A percentile compares a stretch with the other conserved stretches of the same genome.
Conservation (phyloP, 345 rosid species). For the Brassica juncea region DNA sequence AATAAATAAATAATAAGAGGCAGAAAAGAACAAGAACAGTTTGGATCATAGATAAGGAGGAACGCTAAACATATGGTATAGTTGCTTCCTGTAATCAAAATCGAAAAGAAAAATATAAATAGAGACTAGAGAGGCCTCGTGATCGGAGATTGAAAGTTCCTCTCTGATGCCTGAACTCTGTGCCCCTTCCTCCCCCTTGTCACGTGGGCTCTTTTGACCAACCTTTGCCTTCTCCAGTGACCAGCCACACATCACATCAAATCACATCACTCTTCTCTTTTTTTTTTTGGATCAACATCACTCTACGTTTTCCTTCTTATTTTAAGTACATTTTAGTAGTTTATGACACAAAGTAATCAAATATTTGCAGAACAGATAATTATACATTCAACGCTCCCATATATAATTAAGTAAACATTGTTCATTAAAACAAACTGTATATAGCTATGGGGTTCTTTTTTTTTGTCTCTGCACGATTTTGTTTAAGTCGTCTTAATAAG, state of each 20-base stretch:
- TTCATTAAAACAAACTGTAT: not conserved
- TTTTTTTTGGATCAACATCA: not conserved
- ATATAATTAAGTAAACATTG: not conserved
- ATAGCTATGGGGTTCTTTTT: not conserved
- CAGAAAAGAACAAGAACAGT: slow-evolving; percentile 5
- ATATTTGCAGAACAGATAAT: not conserved
- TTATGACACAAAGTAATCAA: not conserved
- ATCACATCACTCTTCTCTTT: not conserved
- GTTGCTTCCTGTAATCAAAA: not conserved
- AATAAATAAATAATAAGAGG: not conserved
- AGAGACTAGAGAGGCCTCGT: not conserved
- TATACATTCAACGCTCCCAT: not conserved
- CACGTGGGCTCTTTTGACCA: slow-evolving; percentile 12
- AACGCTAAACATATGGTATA: not conserved
- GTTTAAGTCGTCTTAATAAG: not conserved
- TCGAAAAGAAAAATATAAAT: not conserved
- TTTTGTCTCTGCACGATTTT: not conserved
- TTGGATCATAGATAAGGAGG: not conserved
- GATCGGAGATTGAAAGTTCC: slow-evolving; percentile 4
- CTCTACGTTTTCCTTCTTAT: not conserved
- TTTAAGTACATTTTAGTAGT: not conserved
- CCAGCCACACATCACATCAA: not conserved
- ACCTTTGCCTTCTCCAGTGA: slow-evolving; percentile 3
- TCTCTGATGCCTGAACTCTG: not conserved
- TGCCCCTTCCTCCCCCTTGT: slow-evolving; percentile 5